phyloP scores from a whole-genome alignment of 2,329 filamentous ascomycete genomes.

The Ophiostoma piceae region DNA sequence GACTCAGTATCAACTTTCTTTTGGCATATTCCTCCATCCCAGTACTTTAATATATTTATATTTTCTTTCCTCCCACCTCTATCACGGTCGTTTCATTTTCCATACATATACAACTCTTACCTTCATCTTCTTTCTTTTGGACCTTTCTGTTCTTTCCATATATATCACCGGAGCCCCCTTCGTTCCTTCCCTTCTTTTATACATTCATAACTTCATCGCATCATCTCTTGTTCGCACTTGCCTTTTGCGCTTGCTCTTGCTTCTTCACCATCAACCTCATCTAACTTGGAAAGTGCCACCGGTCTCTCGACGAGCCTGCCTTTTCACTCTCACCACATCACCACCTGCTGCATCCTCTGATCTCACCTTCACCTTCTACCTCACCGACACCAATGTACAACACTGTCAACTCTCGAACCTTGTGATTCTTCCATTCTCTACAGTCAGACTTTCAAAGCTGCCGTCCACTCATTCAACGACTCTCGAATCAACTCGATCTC shows the following conservation, averaged over 20 bases:
- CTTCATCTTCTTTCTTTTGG: constrained; percentile 18
- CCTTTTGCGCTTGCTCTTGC: constrained; percentile 19
- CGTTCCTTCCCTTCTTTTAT: constrained; percentile 17
- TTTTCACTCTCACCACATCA: constrained; percentile 19
- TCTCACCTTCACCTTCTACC: background rate
- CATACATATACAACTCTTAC: constrained; percentile 19
- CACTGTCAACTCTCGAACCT: constrained; percentile 27
- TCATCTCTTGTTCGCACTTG: constrained; percentile 19
- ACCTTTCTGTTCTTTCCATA: background rate
- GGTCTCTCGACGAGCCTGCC: constrained; percentile 23
- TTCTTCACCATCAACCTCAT: constrained; percentile 11
- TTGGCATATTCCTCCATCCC: background rate
- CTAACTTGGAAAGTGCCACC: constrained; percentile 23
- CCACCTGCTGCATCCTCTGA: constrained; percentile 6
- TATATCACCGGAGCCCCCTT: constrained; percentile 17
- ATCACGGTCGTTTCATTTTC: constrained; percentile 21
- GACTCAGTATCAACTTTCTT: background rate
- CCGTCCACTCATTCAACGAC: constrained; percentile 43
- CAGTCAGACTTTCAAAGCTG: constrained; percentile 33
- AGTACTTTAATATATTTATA: background rate
- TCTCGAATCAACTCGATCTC: constrained; percentile 31
- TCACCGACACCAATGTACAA: constrained; percentile 25
- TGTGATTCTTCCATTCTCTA: constrained; percentile 20
- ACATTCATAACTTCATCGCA: constrained; percentile 9
- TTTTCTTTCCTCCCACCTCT: constrained; percentile 12